Percentiles rank a stretch among this genome's conserved stretches.
Evolutionary conservation across 805 yeast genomes (phyloP).

Genomic region (Suhomyces emberorum): DNA sequence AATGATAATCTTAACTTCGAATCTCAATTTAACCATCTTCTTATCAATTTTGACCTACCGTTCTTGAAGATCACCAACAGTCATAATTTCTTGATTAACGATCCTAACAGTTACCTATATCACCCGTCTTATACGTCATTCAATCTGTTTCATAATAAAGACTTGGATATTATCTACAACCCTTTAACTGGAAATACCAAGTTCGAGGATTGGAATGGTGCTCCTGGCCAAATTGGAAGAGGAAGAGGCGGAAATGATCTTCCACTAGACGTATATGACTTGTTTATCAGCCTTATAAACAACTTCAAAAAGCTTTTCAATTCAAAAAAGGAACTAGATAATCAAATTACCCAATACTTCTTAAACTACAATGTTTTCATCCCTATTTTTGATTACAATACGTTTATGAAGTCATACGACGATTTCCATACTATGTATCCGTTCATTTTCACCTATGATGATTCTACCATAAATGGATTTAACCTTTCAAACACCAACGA

Average conservation of each 20-base stretch:
- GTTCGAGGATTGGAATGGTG: not conserved
- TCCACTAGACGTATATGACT: conserved; percentile 41
- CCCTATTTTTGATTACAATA: conserved; percentile 52
- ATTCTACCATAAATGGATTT: conserved; percentile 45
- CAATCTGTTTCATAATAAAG: conserved; percentile 35
- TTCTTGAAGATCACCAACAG: conserved; percentile 43
- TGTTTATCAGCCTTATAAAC: conserved; percentile 42
- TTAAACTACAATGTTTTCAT: conserved; percentile 51
- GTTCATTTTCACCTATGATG: conserved; percentile 45
- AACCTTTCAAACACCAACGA: conserved; percentile 42
- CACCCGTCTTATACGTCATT: conserved; percentile 37
- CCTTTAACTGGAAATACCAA: conserved; percentile 30
- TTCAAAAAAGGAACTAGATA: conserved; percentile 41
- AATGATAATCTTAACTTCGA: conserved; percentile 45
- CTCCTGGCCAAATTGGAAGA: conserved; percentile 4
- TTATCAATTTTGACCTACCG: conserved; percentile 42
- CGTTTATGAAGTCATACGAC: conserved; percentile 50
- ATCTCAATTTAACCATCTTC: conserved; percentile 42
- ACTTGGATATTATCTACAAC: conserved; percentile 38
- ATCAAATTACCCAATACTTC: conserved; percentile 47
- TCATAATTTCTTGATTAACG: conserved; percentile 40
- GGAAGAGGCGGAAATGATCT: conserved; percentile 14
- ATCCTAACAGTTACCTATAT: conserved; percentile 41
- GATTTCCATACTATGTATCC: conserved; percentile 48
- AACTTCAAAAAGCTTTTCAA: conserved; percentile 40